A percentile compares a stretch with the other conserved stretches of the same genome.
These are phyloP conservation scores for Ustilago esculenta DNA, from an alignment of 1,284 basidiomycete species.

Conservation along the genomic window DNA sequence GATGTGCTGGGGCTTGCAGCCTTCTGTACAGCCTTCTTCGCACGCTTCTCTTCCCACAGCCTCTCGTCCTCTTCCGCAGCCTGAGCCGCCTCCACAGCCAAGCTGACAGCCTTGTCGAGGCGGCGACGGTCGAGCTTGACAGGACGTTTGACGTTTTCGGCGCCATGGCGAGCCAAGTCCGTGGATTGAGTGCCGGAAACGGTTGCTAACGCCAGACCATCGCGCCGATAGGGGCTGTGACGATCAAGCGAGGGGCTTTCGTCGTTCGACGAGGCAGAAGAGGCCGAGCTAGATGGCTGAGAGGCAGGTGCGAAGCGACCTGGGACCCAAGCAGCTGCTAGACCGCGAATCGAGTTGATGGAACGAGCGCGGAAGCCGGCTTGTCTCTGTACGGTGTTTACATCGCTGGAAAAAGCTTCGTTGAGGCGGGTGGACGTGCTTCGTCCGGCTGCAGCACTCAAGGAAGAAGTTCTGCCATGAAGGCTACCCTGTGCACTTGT, in stretches of 20 bases:
- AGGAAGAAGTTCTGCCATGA: slow-evolving; percentile 9
- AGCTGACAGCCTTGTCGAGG: slow-evolving; percentile 50
- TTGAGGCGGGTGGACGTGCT: slow-evolving; percentile 1
- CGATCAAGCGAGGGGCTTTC: neutral
- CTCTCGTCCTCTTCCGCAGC: slow-evolving; percentile 51
- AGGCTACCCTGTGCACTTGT: neutral
- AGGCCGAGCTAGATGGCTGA: slow-evolving; percentile 12
- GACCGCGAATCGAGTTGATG: slow-evolving; percentile 36
- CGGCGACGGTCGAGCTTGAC: slow-evolving; percentile 42
- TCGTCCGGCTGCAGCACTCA: slow-evolving; percentile 5
- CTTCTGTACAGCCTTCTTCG: slow-evolving; percentile 3
- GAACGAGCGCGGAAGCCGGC: slow-evolving; percentile 37
- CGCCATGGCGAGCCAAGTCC: neutral
- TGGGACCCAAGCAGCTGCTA: slow-evolving; percentile 41
- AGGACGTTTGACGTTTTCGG: slow-evolving; percentile 11
- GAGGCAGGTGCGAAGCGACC: slow-evolving; percentile 24
- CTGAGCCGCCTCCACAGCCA: slow-evolving; percentile 53
- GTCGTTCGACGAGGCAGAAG: slow-evolving; percentile 21
- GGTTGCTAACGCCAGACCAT: slow-evolving; percentile 9
- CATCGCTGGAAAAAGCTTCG: slow-evolving; percentile 13
- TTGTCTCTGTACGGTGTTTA: slow-evolving; percentile 18
- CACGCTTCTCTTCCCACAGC: slow-evolving; percentile 29
- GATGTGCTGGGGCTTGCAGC: neutral
- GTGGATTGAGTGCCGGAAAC: neutral
- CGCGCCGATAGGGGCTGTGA: slow-evolving; percentile 4